Evolutionary conservation across 495 filamentous ascomycete species (phyloP).

Genomic region (Aspergillus indologenus): DNA sequence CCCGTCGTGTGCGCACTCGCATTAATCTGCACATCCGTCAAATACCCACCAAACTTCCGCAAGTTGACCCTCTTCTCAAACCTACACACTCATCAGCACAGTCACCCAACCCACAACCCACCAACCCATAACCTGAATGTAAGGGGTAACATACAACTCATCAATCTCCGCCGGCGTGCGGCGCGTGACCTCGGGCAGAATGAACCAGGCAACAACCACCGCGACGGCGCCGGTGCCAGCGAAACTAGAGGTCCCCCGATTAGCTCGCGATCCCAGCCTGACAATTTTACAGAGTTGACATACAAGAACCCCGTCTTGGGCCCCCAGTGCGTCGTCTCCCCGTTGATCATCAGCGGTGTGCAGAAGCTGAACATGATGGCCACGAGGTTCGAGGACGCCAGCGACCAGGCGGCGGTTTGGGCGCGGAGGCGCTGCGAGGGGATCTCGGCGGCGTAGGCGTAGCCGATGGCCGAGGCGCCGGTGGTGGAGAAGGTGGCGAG

Average conservation of each 20-base stretch:
- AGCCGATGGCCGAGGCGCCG: slow-evolving; percentile 40
- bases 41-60: slow-evolving; percentile 32
- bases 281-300: slow-evolving; percentile 8
- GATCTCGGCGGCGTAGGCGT: slow-evolving; percentile 41
- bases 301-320: slow-evolving; percentile 45
- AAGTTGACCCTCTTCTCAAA: slow-evolving; percentile 34
- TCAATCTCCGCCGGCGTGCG: slow-evolving; percentile 40
- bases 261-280: background rate
- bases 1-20: too few species aligned
- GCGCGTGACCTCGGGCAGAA: slow-evolving; percentile 35
- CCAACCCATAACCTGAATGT: too few species aligned
- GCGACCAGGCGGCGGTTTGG: slow-evolving; percentile 35
- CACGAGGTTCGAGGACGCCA: slow-evolving; percentile 36
- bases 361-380: slow-evolving; percentile 45
- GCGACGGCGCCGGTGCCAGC: slow-evolving; percentile 30
- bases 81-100: slow-evolving; percentile 11
- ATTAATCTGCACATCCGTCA: slow-evolving; percentile 30
- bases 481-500: slow-evolving; percentile 39
- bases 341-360: slow-evolving; percentile 43
- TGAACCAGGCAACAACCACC: slow-evolving; percentile 37
- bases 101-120: background rate
- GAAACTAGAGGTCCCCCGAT: slow-evolving; percentile 23
- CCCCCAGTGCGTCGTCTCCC: slow-evolving; percentile 29
- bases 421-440: slow-evolving; percentile 40
- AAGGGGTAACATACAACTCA: slow-evolving; percentile 28